Evolutionary conservation across 768 basidiomycete genomes (phyloP).

Genomic region (Leucosporidium yakuticum): DNA sequence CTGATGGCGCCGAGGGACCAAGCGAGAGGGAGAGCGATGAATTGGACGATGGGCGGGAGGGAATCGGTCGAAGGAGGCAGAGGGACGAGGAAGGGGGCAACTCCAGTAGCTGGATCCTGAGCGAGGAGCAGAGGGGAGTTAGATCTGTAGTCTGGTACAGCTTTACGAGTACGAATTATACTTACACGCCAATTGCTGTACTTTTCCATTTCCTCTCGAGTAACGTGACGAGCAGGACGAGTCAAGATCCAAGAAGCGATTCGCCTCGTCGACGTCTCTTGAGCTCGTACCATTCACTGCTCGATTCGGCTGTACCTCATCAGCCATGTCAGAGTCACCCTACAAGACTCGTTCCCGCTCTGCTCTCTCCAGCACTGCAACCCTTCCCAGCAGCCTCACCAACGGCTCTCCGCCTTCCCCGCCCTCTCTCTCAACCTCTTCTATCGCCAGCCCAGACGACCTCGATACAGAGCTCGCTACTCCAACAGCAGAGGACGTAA

Average conservation of each 20-base stretch:
- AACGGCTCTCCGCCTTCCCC: neutral
- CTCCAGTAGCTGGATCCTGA: slow-evolving; percentile 22
- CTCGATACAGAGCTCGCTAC: neutral
- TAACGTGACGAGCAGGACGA: neutral
- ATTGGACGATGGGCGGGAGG: neutral
- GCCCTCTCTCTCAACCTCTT: neutral
- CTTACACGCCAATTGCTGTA: slow-evolving; percentile 23
- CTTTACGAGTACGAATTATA: neutral
- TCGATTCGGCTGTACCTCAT: neutral
- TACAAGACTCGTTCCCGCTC: neutral
- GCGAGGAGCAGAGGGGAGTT: neutral
- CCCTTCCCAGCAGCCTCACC: neutral
- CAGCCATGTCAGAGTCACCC: too few relatives aligned
- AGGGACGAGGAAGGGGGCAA: slow-evolving; percentile 22
- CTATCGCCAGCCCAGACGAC: neutral
- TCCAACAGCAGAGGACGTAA: neutral
- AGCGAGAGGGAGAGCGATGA: slow-evolving; percentile 1
- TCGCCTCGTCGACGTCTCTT: neutral
- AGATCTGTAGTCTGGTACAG: neutral
- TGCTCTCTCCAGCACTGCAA: neutral
- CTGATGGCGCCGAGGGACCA: neutral
- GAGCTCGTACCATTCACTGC: neutral
- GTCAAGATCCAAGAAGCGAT: neutral
- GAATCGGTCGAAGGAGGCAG: slow-evolving; percentile 5
- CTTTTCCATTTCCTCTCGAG: slow-evolving; percentile 12